A percentile compares a stretch with the other conserved stretches of the same genome.
These are phyloP conservation scores for Corchorus olitorius DNA, from an alignment of 345 rosid species.

Conservation along the genomic window DNA sequence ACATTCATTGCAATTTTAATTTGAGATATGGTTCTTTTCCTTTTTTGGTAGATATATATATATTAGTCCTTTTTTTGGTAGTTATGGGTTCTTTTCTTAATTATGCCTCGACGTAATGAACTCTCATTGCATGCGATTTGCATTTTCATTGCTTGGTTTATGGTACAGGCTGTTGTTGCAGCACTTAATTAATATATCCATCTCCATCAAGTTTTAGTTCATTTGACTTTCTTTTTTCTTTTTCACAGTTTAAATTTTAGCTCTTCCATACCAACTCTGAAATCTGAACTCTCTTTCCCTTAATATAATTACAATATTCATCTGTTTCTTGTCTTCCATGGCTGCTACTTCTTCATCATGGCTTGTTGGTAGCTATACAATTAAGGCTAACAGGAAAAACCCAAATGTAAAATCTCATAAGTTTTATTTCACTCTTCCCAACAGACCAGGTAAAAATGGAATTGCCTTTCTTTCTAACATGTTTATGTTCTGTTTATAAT, in stretches of 20 bases:
- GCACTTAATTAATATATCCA: neutral
- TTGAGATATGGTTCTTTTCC: no score
- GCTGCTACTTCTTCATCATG: neutral
- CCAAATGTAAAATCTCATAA: neutral
- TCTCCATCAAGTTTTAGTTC: neutral
- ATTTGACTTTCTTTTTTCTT: neutral
- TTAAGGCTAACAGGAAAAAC: neutral
- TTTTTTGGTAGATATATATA: no score
- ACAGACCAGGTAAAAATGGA: neutral
- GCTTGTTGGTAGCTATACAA: neutral
- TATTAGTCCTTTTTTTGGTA: no score
- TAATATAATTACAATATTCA: neutral
- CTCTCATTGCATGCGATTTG: neutral
- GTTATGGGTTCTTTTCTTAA: no score
- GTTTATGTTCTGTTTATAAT: no score
- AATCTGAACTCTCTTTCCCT: neutral
- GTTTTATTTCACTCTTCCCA: neutral
- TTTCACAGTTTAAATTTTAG: neutral
- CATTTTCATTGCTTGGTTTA: neutral
- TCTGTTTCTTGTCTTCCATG: neutral
- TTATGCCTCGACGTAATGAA: neutral
- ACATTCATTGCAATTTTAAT: no score
- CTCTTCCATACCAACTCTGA: neutral
- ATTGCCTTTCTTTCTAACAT: no score
- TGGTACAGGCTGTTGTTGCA: neutral